phyloP scores from a whole-genome alignment of 2,329 filamentous ascomycete species.

The Calonectria henricotiae region DNA sequence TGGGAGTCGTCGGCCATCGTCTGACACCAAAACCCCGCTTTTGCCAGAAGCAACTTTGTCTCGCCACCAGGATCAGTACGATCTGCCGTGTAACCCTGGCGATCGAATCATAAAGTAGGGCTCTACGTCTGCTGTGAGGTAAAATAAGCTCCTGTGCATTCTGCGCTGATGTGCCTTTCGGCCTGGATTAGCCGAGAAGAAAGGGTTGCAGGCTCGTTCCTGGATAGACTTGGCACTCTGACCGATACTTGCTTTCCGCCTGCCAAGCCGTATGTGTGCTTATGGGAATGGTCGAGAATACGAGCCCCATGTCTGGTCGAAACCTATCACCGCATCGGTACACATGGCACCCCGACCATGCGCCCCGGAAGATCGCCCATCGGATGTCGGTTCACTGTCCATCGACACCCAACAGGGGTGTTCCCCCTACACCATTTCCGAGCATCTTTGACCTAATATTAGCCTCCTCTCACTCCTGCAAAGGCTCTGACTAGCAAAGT shows the following conservation, averaged over 20 bases:
- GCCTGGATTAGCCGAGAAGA: slow-evolving; percentile 3
- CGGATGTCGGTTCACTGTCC: slow-evolving; percentile 10
- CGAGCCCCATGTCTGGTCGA: slow-evolving; percentile 10
- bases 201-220: slow-evolving; percentile 1
- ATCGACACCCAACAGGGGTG: neutral
- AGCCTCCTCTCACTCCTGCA: slow-evolving; percentile 5
- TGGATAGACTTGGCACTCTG: slow-evolving; percentile 13
- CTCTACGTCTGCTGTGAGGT: neutral
- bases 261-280: neutral
- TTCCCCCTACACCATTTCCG: neutral
- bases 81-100: slow-evolving; percentile 12
- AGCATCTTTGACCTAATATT: slow-evolving; percentile 6
- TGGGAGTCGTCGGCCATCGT: neutral
- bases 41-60: neutral
- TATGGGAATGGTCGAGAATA: neutral
- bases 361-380: slow-evolving; percentile 11
- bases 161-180: neutral
- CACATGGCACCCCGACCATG: neutral
- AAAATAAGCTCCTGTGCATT: slow-evolving; percentile 8
- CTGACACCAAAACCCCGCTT: slow-evolving; percentile 14
- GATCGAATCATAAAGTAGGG: neutral
- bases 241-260: neutral
- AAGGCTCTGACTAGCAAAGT: neutral
- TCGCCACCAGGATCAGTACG: slow-evolving; percentile 2
- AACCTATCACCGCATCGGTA: neutral